Base-by-base conservation (phyloP, 176 grass and related monocot species). In the Chloris gayana region DNA sequence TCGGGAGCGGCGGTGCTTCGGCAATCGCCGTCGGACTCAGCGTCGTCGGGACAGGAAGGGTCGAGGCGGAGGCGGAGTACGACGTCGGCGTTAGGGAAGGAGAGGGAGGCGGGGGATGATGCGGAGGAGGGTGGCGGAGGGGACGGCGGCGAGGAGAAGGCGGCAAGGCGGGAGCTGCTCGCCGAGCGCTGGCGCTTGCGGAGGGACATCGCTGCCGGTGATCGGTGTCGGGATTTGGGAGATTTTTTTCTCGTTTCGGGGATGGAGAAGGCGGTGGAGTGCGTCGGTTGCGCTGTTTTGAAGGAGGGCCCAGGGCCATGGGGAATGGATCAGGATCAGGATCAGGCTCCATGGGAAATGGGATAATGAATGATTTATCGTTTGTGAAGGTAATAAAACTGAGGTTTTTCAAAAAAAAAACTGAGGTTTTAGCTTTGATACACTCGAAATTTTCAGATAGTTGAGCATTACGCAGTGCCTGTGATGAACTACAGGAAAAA, bases 141-240 rank as follows among this genome's bases (percentile, higher is more conserved):
- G 49, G 82, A 54, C 19, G 69, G 56, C 63, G 89, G 80, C 39
- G 72, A 73, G 51, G 71, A 64, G 69, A 86, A 71, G 46, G 82
- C 58, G 69, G 80, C 15, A 68, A 88, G 85, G 68, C 82, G 87
- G 42, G 85, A 85, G 86, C 82, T 85, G 91, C 89, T 90, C 75
- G 73, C 86, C 70, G 84, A 67, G 27, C 94, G 94, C 58, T 84
- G 89, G 69, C 94, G 91, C 78, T 97, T 97, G 82, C 89, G 84
- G 70, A 88, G 75, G 27, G 89, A 91, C 94, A 94, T 97, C 39
- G 81, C 54, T 67, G 64, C 37, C 27, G 49, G 77, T 5, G 29
- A 37, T 27, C 22, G 45, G 22, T 45, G 77, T 30, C 34, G 61
- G 29, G 35, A 66, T 73, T 85, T 80, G 84, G 76, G 76, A 47